These are phyloP conservation scores for Nemania sp. DNA, from an alignment of 2,329 filamentous ascomycete genomes.

Conservation along the genomic window DNA sequence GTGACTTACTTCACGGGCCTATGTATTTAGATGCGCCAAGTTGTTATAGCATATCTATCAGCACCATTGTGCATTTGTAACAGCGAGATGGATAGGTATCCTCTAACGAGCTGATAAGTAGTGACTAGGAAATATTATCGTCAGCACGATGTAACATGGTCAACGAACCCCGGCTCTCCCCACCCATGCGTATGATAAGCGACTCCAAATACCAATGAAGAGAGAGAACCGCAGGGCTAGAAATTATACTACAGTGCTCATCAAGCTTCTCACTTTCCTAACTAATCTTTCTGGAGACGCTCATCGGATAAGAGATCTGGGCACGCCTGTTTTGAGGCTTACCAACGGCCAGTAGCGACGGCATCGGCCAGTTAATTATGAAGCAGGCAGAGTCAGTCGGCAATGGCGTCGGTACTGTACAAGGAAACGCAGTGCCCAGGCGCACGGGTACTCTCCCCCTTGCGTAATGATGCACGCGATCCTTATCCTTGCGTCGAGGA, in stretches of 20 bases:
- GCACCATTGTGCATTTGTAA: too few species aligned
- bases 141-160: not conserved
- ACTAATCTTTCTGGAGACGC: not conserved
- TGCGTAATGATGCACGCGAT: not conserved
- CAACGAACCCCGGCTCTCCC: slow-evolving; percentile 5
- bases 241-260: not conserved
- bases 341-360: too few species aligned
- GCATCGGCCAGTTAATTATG: too few species aligned
- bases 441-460: too few species aligned
- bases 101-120: not conserved
- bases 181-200: slow-evolving; percentile 19
- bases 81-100: too few species aligned
- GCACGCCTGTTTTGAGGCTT: not conserved
- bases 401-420: too few species aligned
- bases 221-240: not conserved
- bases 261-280: not conserved
- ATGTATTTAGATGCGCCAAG: too few species aligned
- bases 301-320: not conserved
- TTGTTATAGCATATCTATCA: too few species aligned
- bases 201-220: slow-evolving; percentile 14
- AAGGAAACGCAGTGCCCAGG: too few species aligned
- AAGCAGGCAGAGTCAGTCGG: too few species aligned
- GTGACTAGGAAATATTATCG: not conserved
- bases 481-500: not conserved
- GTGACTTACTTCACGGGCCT: too few species aligned